Base-by-base conservation (phyloP, 129 eudicot species). In the Kitagawia praeruptora region DNA sequence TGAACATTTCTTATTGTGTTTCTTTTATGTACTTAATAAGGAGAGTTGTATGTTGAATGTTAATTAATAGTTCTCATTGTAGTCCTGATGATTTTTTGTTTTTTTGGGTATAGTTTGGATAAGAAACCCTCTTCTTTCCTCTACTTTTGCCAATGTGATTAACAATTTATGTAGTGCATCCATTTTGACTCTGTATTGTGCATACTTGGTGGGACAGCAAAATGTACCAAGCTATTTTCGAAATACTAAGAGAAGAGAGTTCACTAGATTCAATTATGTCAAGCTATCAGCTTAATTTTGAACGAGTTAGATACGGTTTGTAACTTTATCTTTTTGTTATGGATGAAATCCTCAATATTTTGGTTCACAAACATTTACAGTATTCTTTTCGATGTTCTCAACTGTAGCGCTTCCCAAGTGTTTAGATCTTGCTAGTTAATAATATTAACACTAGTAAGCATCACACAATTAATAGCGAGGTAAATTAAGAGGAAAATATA, bases 251-350 rank as follows among this genome's bases (percentile, higher is more conserved):
- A 88, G 97, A 84, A 44, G 97, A 80, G 45, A 85, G 64, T 77
- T 95, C 97, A 21, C 87, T 95, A 66, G 96, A 89, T 58, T 83
- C 92, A 49, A 86, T 95, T 10, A 83, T 95, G 81, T 82, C 88
- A 83, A 95, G 97, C 86, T 92, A 87, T 82, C 92, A 89, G 74
- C 97, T 95, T n/a, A n/a, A n/a, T n/a, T 44, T 84, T 95, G 63
- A 79, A 58, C 44, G 96, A 95, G 41, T 81, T 92, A 58, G 93
- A 88, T 38, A 92, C 87, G 97, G 97, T 92, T 83, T 82, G 77
- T 84, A 19, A 42, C 45, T 61, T 12, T 12, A 38, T 73, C 41
- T 46, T 28, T 44, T 73, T 70, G 37, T 78, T 75, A 34, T 54
- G 13, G 40, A 77, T 75, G 38, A 8, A 8, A 47, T 69, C 67